These are phyloP conservation scores for Lenzites betulinus DNA, from an alignment of 768 basidiomycete species.

Conservation along the genomic window DNA sequence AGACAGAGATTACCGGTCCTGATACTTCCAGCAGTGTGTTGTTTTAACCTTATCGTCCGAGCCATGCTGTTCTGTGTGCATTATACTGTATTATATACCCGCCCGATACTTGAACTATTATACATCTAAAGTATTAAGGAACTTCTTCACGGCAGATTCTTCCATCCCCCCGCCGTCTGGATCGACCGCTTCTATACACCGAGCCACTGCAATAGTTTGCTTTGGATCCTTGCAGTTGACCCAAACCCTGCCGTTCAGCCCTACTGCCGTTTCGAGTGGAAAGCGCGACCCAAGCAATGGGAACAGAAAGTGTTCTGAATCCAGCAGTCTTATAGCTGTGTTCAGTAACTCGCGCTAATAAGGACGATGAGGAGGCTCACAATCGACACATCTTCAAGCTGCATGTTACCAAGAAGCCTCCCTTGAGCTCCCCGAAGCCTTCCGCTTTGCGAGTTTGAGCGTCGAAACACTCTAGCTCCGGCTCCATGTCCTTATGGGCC, in stretches of 20 bases:
- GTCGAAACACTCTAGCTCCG: constrained; percentile 96
- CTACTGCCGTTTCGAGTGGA: constrained; percentile 86
- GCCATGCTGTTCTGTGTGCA: constrained; percentile 2
- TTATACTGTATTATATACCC: constrained; percentile 10
- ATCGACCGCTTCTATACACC: constrained; percentile 83
- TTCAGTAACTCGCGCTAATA: background rate
- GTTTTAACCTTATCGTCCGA: background rate
- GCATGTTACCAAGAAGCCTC: constrained; percentile 80
- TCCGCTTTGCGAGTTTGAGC: constrained; percentile 90
- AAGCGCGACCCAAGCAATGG: constrained; percentile 79
- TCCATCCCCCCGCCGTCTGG: constrained; percentile 69
- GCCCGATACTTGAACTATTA: constrained; percentile 22
- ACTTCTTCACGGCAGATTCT: constrained; percentile 50
- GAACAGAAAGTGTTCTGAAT: constrained; percentile 80
- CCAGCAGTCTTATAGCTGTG: constrained; percentile 58
- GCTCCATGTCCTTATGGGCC: constrained; percentile 97
- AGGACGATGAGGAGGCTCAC: constrained; percentile 49
- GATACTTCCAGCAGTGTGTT: background rate
- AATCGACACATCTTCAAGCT: constrained; percentile 84
- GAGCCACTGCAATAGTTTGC: constrained; percentile 72
- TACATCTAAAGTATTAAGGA: constrained; percentile 50
- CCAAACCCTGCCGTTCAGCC: constrained; percentile 94
- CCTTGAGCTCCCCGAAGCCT: constrained; percentile 92
- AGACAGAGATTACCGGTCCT: background rate
- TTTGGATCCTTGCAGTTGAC: constrained; percentile 71